A percentile compares a stretch with the other conserved stretches of the same genome.
Conservation (phyloP, 140 eudicot species). For the Anethum foeniculum region DNA sequence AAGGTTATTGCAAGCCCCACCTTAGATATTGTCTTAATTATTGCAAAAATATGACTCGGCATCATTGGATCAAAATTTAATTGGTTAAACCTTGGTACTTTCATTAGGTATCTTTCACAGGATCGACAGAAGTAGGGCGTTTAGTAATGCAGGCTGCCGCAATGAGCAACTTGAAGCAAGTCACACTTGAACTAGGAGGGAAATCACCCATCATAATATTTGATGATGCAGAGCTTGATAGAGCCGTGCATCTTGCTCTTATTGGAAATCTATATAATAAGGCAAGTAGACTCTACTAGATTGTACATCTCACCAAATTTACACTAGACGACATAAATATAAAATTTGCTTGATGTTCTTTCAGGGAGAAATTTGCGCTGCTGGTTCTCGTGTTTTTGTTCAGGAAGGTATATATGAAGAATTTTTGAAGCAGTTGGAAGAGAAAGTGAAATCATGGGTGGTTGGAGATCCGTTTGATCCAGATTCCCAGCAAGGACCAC, state of each 20-base stretch:
- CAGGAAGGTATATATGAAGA: constrained; percentile 62
- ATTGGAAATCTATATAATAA: constrained; percentile 36
- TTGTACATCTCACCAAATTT: not conserved
- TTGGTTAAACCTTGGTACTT: not conserved
- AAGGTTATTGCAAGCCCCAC: constrained; percentile 19
- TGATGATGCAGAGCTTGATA: constrained; percentile 60
- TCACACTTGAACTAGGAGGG: constrained; percentile 62
- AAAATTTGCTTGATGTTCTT: not conserved
- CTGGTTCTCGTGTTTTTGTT: constrained; percentile 55
- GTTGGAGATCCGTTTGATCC: constrained; percentile 72
- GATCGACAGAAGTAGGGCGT: constrained; percentile 59
- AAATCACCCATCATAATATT: constrained; percentile 61
- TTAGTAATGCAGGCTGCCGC: constrained; percentile 65
- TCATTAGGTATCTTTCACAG: constrained; percentile 49
- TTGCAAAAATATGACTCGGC: not conserved
- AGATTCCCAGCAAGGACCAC: constrained; percentile 56
- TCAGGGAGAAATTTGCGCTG: constrained; percentile 74
- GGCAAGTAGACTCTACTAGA: constrained; percentile 17
- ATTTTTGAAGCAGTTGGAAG: constrained; percentile 29
- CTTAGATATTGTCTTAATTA: not conserved
- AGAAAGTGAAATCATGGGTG: constrained; percentile 38
- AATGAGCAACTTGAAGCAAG: constrained; percentile 53
- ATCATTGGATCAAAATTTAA: not conserved
- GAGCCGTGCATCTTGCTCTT: constrained; percentile 43
- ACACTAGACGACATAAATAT: not conserved